Base-by-base conservation (phyloP, 305 asterid genomes). In the Fraxinus dipetala region DNA sequence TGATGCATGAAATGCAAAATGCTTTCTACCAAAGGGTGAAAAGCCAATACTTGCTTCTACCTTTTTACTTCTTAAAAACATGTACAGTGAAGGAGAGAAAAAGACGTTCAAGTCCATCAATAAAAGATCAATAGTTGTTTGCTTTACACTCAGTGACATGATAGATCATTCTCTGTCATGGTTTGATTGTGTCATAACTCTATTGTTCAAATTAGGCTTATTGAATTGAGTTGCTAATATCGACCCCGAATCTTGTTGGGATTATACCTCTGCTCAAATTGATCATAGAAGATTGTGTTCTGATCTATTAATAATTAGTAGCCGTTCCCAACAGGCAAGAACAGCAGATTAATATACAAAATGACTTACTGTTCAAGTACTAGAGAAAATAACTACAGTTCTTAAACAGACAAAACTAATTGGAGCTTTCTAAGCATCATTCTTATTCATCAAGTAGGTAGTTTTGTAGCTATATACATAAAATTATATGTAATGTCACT, bases 21-120 rank as follows among this genome's bases (percentile, higher is more conserved):
- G 70, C 82, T 83, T 86, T 73, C 20, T 74, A 31, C 86, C 81
- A 78, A 80, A 81, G 82, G 89, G 82, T 73, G 79, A 78, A 81
- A 86, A 79, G 59, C 69, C 79, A 81, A 35, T 78, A 45, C 80
- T 40, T 78, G 30, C 61, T 56, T 78, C 56, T 76, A 9, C 40
- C 38, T 73, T 69, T 79, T 24, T 8, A 26, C 10, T 43, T 45
- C 20, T 72, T 81, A 0, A 43, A 77, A 45, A 77, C 78, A 36
- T 87, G 89, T 84, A 87, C 79, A 82, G 82, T 79, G 51, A 65
- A 65, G n/a, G 35, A 8, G 54, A 40, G 70, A 24, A 16, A 70
- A 48, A 30, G 18, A 79, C 34, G 36, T n/a, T 78, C 51, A 65
- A 3, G 30, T 65, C 40, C 24, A 72, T 56, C 48, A 72, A 38